phyloP scores from a whole-genome alignment of 2,329 filamentous ascomycete genomes.

The Fonsecaea erecta region DNA sequence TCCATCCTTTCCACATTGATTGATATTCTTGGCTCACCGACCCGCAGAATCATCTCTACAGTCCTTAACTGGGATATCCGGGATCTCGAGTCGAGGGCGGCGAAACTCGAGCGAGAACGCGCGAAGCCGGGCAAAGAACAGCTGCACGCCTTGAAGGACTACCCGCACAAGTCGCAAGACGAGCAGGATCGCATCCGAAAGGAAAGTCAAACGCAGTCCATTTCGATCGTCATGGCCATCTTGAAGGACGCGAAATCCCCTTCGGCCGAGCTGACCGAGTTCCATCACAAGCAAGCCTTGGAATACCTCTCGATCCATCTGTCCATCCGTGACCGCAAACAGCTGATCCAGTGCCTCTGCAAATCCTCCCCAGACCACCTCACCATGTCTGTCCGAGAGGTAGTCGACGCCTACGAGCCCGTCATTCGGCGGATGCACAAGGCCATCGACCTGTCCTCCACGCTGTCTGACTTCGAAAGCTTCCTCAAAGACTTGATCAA shows the following conservation, averaged over 20 bases:
- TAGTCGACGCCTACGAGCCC: constrained; percentile 71
- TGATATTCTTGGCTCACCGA: constrained; percentile 2
- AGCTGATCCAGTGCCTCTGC: constrained; percentile 70
- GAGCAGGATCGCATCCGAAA: constrained; percentile 65
- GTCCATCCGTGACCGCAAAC: constrained; percentile 73
- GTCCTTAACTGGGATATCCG: constrained; percentile 73
- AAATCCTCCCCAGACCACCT: constrained; percentile 71
- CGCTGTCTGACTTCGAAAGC: constrained; percentile 67
- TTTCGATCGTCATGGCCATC: constrained; percentile 71
- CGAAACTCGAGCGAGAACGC: constrained; percentile 67
- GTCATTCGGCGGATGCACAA: constrained; percentile 75
- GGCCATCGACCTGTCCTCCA: constrained; percentile 70
- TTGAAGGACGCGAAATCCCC: constrained; percentile 55
- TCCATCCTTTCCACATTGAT: constrained; percentile 1
- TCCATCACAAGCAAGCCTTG: constrained; percentile 67
- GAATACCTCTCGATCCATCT: constrained; percentile 74
- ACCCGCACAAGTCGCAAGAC: constrained; percentile 58
- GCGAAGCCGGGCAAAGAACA: constrained; percentile 65
- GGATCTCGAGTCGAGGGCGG: constrained; percentile 69
- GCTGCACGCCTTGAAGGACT: constrained; percentile 63
- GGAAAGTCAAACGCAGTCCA: constrained; percentile 56
- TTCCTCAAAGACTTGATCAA: constrained; percentile 76
- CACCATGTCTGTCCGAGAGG: constrained; percentile 69
- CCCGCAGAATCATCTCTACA: constrained; percentile 69
- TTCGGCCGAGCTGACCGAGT: constrained; percentile 56